Evolutionary conservation across 306 rosid genomes (phyloP).

Genomic region (Malus fusca): DNA sequence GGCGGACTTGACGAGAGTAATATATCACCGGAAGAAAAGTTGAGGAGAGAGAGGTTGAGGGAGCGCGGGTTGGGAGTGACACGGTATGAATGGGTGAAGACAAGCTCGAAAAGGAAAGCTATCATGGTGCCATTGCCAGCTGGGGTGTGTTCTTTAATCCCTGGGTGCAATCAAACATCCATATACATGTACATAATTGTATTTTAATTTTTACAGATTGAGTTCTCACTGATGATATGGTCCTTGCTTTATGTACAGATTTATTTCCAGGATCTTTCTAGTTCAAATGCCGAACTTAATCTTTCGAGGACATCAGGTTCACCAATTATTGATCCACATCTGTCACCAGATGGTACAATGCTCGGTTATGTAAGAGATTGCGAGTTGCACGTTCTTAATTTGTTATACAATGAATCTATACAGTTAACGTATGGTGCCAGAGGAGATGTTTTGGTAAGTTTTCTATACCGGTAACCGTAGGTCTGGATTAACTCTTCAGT

Average conservation of each 20-base stretch:
- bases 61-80: slow-evolving; percentile 97
- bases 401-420: slow-evolving; percentile 46
- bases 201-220: not conserved
- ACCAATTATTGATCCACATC: slow-evolving; percentile 83
- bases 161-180: not conserved
- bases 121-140: slow-evolving; percentile 91
- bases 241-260: slow-evolving; percentile 43
- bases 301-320: slow-evolving; percentile 53
- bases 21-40: slow-evolving; percentile 77
- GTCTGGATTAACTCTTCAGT: not conserved
- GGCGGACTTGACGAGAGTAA: slow-evolving; percentile 92
- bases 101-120: slow-evolving; percentile 50
- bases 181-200: not conserved
- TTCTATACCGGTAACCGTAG: not conserved
- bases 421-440: slow-evolving; percentile 74
- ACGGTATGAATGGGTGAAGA: slow-evolving; percentile 86
- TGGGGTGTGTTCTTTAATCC: slow-evolving; percentile 62
- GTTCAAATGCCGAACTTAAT: slow-evolving; percentile 63
- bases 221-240: slow-evolving; percentile 21
- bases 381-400: slow-evolving; percentile 71
- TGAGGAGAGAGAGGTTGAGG: slow-evolving; percentile 94
- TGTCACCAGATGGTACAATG: slow-evolving; percentile 86
- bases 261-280: slow-evolving; percentile 63
- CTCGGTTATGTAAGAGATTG: slow-evolving; percentile 61
- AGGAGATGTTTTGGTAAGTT: slow-evolving; percentile 53